A percentile compares a stretch with the other conserved stretches of the same genome.
These are phyloP conservation scores for Xylaria nigripes DNA, from an alignment of 495 filamentous ascomycete genomes.

Conservation along the genomic window DNA sequence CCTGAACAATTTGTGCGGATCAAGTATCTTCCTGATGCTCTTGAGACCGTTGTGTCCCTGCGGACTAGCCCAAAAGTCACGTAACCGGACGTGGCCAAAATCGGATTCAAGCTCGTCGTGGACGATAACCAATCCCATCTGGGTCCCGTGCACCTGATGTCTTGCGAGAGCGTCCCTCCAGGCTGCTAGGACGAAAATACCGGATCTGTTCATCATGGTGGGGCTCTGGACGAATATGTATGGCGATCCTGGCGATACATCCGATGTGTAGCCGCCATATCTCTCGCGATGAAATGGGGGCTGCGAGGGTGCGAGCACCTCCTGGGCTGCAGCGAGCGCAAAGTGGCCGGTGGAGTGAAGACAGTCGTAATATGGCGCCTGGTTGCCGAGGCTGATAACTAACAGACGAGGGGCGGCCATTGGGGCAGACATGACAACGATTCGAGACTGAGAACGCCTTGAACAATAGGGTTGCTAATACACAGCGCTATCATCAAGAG, in stretches of 20 bases:
- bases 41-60: slow-evolving; percentile 77
- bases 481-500: too few species aligned
- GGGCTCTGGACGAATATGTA: slow-evolving; percentile 63
- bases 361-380: slow-evolving; percentile 53
- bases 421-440: background rate
- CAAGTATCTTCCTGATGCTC: slow-evolving; percentile 48
- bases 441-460: too few species aligned
- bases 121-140: slow-evolving; percentile 56
- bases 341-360: slow-evolving; percentile 75
- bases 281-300: slow-evolving; percentile 38
- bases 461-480: too few species aligned
- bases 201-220: slow-evolving; percentile 68
- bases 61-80: slow-evolving; percentile 50
- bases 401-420: slow-evolving; percentile 36
- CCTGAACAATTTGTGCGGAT: slow-evolving; percentile 16
- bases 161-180: slow-evolving; percentile 33
- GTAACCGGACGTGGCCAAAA: slow-evolving; percentile 54
- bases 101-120: slow-evolving; percentile 76
- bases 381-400: slow-evolving; percentile 41
- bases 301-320: slow-evolving; percentile 32
- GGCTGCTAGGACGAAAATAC: slow-evolving; percentile 43
- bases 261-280: slow-evolving; percentile 32
- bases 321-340: slow-evolving; percentile 50
- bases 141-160: slow-evolving; percentile 21
- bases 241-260: slow-evolving; percentile 34